Evolutionary conservation across 192 early-diverging fungal species (phyloP).

Genomic region (Backusella circina): DNA sequence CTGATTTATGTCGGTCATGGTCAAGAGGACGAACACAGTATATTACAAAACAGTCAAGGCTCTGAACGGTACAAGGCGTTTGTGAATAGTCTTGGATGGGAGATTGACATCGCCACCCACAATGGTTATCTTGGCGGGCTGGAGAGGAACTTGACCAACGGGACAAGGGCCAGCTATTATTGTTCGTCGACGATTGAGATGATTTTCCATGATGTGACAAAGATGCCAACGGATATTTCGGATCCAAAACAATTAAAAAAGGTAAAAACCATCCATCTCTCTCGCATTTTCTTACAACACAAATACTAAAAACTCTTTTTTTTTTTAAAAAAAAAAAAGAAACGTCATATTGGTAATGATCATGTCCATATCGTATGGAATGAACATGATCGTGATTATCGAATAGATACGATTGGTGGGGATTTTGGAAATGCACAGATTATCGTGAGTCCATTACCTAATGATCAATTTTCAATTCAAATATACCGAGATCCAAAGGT

Average conservation of each 20-base stretch:
- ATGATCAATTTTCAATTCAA: slow-evolving; percentile 54
- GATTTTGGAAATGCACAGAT: slow-evolving; percentile 98
- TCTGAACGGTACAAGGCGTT: slow-evolving; percentile 82
- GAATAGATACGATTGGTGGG: slow-evolving; percentile 87
- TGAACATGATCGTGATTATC: slow-evolving; percentile 86
- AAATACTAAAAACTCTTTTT: too few species aligned
- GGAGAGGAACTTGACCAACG: slow-evolving; percentile 76
- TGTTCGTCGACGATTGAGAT: slow-evolving; percentile 83
- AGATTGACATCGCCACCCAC: slow-evolving; percentile 82
- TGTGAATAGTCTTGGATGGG: slow-evolving; percentile 90
- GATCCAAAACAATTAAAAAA: slow-evolving; percentile 91
- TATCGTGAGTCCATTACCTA: slow-evolving; percentile 76
- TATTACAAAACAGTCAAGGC: slow-evolving; percentile 72
- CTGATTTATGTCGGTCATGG: slow-evolving; percentile 88
- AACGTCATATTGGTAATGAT: slow-evolving; percentile 98
- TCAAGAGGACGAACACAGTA: slow-evolving; percentile 85
- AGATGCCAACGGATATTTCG: slow-evolving; percentile 77
- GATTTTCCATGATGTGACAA: slow-evolving; percentile 87
- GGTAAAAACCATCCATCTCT: too few species aligned
- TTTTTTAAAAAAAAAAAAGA: slow-evolving; percentile 44
- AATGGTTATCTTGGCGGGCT: slow-evolving; percentile 85
- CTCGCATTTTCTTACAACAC: too few species aligned
- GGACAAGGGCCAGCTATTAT: slow-evolving; percentile 75
- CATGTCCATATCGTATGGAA: slow-evolving; percentile 99
- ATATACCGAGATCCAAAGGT: slow-evolving; percentile 59